A percentile compares a stretch with the other conserved stretches of the same genome.
phyloP scores from a whole-genome alignment of 192 early-diverging fungal species.

The Lobosporangium transversale region DNA sequence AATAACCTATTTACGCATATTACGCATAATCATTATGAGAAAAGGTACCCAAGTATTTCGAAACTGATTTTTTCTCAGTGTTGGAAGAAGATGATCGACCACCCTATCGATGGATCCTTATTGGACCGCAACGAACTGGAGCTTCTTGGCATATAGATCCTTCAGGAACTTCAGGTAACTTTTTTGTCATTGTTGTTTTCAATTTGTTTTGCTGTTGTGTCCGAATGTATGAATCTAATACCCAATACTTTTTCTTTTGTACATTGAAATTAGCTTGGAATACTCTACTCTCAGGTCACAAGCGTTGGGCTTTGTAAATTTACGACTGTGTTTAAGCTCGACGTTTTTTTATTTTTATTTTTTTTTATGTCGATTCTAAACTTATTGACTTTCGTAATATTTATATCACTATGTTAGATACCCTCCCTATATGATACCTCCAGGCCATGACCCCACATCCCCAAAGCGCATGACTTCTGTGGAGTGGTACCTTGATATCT shows the following conservation, averaged over 20 bases:
- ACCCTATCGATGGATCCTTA: constrained; percentile 57
- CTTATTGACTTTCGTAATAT: background rate
- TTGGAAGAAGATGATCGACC: constrained; percentile 37
- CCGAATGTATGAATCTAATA: background rate
- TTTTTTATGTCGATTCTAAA: background rate
- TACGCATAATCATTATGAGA: too few relatives aligned
- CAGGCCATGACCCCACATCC: constrained; percentile 46
- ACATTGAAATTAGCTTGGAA: constrained; percentile 52
- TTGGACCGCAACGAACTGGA: constrained; percentile 56
- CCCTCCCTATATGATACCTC: constrained; percentile 49
- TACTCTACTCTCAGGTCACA: constrained; percentile 55
- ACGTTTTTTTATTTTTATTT: too few relatives aligned
- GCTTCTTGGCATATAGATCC: constrained; percentile 61
- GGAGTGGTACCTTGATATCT: constrained; percentile 61
- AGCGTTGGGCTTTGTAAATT: constrained; percentile 63
- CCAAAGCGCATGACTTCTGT: constrained; percentile 41
- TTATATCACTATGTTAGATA: constrained; percentile 24
- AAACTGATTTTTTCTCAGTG: constrained; percentile 50
- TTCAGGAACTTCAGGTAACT: constrained; percentile 53
- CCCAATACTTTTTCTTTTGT: too few relatives aligned
- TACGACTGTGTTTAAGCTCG: too few relatives aligned
- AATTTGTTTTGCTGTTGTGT: background rate
- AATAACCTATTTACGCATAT: too few relatives aligned
- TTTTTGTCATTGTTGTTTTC: background rate
- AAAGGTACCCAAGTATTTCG: constrained; percentile 56